Conservation (phyloP, 228 moss, liverwort and hornwort genomes). For the Sphagnum fallax region DNA sequence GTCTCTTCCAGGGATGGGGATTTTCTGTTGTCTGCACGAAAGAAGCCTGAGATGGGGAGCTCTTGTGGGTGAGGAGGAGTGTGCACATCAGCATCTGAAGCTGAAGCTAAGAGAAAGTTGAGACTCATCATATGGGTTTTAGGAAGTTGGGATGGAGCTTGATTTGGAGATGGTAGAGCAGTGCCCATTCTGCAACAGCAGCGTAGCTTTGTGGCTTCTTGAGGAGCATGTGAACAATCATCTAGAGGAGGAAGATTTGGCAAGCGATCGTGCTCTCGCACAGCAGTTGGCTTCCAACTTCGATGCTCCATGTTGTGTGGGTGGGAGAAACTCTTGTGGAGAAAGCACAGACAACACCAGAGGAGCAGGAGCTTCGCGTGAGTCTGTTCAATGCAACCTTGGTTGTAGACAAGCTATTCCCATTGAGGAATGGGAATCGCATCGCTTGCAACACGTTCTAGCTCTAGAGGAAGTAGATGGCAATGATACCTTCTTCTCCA, state of each 20-base stretch:
- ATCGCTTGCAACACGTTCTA: constrained; percentile 40
- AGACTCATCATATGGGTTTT: too few species aligned
- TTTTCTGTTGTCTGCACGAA: too few species aligned
- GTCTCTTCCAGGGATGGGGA: too few species aligned
- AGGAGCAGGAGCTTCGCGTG: not conserved
- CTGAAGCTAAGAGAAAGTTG: too few species aligned
- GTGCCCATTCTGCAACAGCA: constrained; percentile 37
- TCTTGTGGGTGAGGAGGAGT: too few species aligned
- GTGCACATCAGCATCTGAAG: too few species aligned
- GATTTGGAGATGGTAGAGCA: constrained; percentile 19
- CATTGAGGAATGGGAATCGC: constrained; percentile 48
- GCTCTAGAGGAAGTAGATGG: constrained; percentile 25
- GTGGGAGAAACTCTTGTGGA: constrained; percentile 5
- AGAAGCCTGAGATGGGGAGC: too few species aligned
- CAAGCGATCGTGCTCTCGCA: constrained; percentile 27
- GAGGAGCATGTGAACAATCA: constrained; percentile 52
- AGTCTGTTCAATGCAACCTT: constrained; percentile 25
- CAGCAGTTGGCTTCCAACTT: constrained; percentile 26
- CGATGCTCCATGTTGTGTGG: constrained; percentile 3
- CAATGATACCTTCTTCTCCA: constrained; percentile 2
- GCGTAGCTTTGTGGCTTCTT: constrained; percentile 17
- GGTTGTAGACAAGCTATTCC: constrained; percentile 46
- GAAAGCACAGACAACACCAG: not conserved
- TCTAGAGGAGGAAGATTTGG: constrained; percentile 43
- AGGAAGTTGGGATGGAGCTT: too few species aligned